Evolutionary conservation across 345 rosid species (phyloP), one percentile per base, ranked within the genome.

Genomic region (Pistacia vera): DNA sequence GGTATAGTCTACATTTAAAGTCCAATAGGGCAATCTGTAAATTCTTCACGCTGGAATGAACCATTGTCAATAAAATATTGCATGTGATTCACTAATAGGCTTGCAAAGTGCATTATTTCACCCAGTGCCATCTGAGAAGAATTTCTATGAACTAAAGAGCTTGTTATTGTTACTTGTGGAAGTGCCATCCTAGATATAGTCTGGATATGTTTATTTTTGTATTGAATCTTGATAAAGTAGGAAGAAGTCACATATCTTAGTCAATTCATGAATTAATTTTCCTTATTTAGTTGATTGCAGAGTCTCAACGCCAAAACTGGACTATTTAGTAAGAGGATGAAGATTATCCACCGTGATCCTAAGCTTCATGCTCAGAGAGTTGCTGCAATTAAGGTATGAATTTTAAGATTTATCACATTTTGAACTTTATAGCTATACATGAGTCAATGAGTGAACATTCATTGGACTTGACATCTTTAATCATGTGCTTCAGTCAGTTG

Each of bases 221-320:
- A 59, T 49, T 5, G 59, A 57, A 8, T 54, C 12, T 60, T 61
- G 18, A 66, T 51, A 54, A 44, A 69, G 20, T 56, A 8, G 36
- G 30, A 68, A 61, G 58, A 2, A 46, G 54, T 30, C 74, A 18
- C 22, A 30, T 75, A 22, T 30, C 7, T 68, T 5, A 10, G 33
- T 41, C 52, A 44, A n/a, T n/a, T 73, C 66, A 68, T 77, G 80
- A 75, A 66, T 73, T 87, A 84, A 79, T 81, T 79, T 82, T 88
- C 83, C 84, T 76, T 75, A 58, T 78, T 83, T 86, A 86, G 87
- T 74, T 83, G 77, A 73, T 83, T 88, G 80, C 89, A 95, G 98
- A 89, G 91, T 86, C 96, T 95, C 41, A 95, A 95, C 85, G 99
- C 97, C 73, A 93, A 91, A 86, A 95, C 98, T 58, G 99, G 98